A percentile compares a stretch with the other conserved stretches of the same genome.
Conservation (phyloP, 1,139 yeast genomes). For the Blastobotrys niveus region DNA sequence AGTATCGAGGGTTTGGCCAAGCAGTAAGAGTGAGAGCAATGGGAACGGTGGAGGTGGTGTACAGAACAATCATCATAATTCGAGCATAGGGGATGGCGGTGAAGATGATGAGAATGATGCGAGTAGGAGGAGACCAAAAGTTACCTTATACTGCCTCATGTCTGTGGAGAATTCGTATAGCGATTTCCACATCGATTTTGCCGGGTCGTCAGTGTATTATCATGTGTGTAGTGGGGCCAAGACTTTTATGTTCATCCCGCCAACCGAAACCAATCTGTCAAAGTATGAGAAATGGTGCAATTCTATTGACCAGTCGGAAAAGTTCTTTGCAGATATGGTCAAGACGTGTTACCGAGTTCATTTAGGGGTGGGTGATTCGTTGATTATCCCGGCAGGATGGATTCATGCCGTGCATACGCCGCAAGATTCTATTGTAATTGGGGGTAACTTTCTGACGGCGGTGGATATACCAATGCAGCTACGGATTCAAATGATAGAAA, state of each 20-base stretch:
- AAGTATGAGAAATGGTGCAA: conserved; percentile 70
- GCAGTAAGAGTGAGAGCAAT: not conserved
- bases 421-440: conserved; percentile 70
- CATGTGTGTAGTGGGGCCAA: conserved; percentile 71
- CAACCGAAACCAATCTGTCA: conserved; percentile 54
- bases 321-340: conserved; percentile 61
- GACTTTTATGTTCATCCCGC: conserved; percentile 73
- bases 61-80: too few species aligned
- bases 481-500: conserved; percentile 56
- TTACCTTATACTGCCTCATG: conserved; percentile 81
- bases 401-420: conserved; percentile 89
- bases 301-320: conserved; percentile 54
- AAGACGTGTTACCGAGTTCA: conserved; percentile 54
- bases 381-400: conserved; percentile 89
- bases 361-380: conserved; percentile 62
- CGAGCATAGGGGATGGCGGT: conserved; percentile 6
- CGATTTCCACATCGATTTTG: conserved; percentile 87
- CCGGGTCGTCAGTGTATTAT: conserved; percentile 88
- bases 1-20: conserved; percentile 62
- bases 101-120: conserved; percentile 29
- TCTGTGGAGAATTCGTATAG: conserved; percentile 76
- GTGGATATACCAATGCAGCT: conserved; percentile 60
- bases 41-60: too few species aligned
- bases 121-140: too few species aligned
- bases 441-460: conserved; percentile 77